phyloP scores from a whole-genome alignment of 2,329 filamentous ascomycete genomes.

The Exophiala calicioides region DNA sequence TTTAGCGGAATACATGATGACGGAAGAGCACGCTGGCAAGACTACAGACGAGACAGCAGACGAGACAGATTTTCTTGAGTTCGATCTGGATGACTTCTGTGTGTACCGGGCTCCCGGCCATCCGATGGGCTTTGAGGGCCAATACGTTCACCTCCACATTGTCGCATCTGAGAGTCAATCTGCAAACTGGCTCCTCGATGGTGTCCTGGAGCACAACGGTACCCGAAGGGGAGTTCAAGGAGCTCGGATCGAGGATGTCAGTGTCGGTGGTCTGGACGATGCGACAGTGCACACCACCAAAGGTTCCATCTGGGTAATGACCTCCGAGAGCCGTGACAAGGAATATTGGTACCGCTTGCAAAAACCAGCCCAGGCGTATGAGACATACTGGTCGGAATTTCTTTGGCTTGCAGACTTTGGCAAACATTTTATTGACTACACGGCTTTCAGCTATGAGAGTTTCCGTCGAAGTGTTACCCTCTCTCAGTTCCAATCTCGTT shows the following conservation, averaged over 20 bases:
- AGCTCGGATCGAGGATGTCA: slow-evolving; percentile 59
- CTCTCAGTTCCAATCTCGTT: no score
- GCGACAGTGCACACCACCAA: slow-evolving; percentile 48
- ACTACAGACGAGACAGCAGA: no score
- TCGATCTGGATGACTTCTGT: slow-evolving; percentile 59
- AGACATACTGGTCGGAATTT: slow-evolving; percentile 63
- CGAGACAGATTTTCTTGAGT: slow-evolving; percentile 41
- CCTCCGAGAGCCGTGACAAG: slow-evolving; percentile 32
- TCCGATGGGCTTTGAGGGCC: slow-evolving; percentile 49
- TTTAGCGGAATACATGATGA: slow-evolving; percentile 1
- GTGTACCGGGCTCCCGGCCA: slow-evolving; percentile 61
- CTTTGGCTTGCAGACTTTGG: slow-evolving; percentile 70
- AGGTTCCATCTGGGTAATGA: slow-evolving; percentile 63
- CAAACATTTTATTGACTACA: slow-evolving; percentile 71
- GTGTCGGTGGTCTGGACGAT: slow-evolving; percentile 67
- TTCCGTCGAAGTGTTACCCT: slow-evolving; percentile 51
- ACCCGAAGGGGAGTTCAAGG: slow-evolving; percentile 52
- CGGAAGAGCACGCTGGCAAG: background rate
- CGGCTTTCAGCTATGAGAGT: slow-evolving; percentile 56
- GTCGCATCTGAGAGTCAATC: background rate
- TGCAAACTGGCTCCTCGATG: slow-evolving; percentile 54
- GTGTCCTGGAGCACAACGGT: slow-evolving; percentile 54
- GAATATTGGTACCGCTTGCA: slow-evolving; percentile 65
- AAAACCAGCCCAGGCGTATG: slow-evolving; percentile 61
- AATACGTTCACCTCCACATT: slow-evolving; percentile 42